phyloP scores from a whole-genome alignment of 306 rosid species.

The Gillenia trifoliata region DNA sequence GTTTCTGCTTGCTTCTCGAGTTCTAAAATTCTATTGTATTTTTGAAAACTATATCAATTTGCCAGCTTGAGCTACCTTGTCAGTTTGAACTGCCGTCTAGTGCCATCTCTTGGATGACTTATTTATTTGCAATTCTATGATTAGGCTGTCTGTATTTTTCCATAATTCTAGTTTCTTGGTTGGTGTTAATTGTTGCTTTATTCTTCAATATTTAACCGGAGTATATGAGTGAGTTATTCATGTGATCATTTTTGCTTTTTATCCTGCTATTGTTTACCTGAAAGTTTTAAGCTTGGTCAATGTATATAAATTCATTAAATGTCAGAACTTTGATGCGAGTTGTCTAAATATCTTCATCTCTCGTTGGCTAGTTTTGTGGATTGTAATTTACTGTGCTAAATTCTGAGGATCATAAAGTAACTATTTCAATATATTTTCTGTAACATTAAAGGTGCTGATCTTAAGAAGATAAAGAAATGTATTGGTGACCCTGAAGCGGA shows the following conservation, averaged over 20 bases:
- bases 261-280: neutral
- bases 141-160: neutral
- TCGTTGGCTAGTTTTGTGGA: neutral
- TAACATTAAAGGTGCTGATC: constrained; percentile 51
- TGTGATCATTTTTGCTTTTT: neutral
- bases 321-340: neutral
- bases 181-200: neutral
- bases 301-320: neutral
- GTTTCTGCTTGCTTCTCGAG: neutral
- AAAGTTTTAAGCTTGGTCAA: neutral
- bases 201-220: neutral
- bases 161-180: neutral
- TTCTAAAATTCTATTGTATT: neutral
- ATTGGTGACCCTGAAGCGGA: constrained; percentile 73
- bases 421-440: constrained; percentile 9
- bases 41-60: neutral
- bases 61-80: neutral
- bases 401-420: neutral
- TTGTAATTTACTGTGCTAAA: neutral
- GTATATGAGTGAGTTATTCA: neutral
- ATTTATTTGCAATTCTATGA: neutral
- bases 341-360: neutral
- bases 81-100: neutral
- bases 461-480: constrained; percentile 66
- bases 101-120: neutral